Conservation (phyloP, 2,329 filamentous ascomycete species). For the Ascochyta viciae-villosae region DNA sequence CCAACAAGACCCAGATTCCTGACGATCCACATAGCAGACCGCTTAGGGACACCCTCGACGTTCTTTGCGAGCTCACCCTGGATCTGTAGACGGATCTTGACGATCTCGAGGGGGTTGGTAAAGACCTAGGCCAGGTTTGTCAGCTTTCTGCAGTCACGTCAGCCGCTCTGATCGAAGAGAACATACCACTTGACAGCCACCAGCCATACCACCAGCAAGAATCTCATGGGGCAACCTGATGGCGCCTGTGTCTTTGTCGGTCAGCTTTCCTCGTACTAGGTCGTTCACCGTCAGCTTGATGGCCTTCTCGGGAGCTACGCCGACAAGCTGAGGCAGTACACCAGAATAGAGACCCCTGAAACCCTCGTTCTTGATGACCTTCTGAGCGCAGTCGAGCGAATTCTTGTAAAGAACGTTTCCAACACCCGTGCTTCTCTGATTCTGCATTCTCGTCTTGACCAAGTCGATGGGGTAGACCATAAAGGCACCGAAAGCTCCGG, state of each 20-base stretch:
- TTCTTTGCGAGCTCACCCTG: slow-evolving; percentile 95
- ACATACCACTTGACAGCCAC: slow-evolving; percentile 92
- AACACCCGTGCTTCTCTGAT: slow-evolving; percentile 80
- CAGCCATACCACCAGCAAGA: slow-evolving; percentile 85
- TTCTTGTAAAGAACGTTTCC: slow-evolving; percentile 95
- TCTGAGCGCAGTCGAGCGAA: slow-evolving; percentile 91
- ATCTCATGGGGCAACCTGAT: slow-evolving; percentile 78
- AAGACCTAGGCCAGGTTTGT: slow-evolving; percentile 69
- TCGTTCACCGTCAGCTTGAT: slow-evolving; percentile 99
- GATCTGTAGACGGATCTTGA: slow-evolving; percentile 97
- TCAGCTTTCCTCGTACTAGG: slow-evolving; percentile 78
- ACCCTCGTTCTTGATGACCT: slow-evolving; percentile 92
- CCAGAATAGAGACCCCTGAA: slow-evolving; percentile 90
- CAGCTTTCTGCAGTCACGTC: slow-evolving; percentile 4
- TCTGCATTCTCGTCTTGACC: slow-evolving; percentile 98
- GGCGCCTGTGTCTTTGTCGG: slow-evolving; percentile 73
- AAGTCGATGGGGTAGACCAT: slow-evolving; percentile 99
- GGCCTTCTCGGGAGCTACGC: slow-evolving; percentile 98
- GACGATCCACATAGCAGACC: slow-evolving; percentile 97
- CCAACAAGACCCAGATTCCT: slow-evolving; percentile 92
- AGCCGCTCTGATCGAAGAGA: neutral
- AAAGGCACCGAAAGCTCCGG: slow-evolving; percentile 96
- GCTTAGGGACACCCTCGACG: slow-evolving; percentile 79
- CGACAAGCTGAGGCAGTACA: slow-evolving; percentile 91
- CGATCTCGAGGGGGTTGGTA: slow-evolving; percentile 97